Percentiles rank a stretch among this genome's conserved stretches.
These are phyloP conservation scores for Nevesoporus exiguus DNA, from an alignment of 768 basidiomycete genomes.

Conservation along the genomic window DNA sequence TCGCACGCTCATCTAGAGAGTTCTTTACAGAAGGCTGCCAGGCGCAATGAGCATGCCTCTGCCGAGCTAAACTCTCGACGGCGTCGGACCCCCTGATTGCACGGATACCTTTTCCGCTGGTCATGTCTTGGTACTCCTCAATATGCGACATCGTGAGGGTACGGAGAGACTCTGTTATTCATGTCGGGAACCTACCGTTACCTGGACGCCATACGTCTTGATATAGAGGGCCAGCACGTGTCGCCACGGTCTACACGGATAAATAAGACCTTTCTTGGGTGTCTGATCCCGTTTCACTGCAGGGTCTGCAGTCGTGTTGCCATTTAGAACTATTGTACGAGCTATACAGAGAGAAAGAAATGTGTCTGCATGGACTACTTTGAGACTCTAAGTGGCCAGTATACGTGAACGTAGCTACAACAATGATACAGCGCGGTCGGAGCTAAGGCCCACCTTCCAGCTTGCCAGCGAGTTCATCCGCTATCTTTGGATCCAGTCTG, in stretches of 20 bases:
- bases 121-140: background rate
- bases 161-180: background rate
- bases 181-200: too few species aligned
- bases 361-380: conserved; percentile 7
- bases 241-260: too few species aligned
- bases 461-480: conserved; percentile 20
- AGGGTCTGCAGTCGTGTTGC: background rate
- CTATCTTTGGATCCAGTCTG: conserved; percentile 17
- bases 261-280: too few species aligned
- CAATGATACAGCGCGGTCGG: background rate
- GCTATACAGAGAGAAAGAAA: background rate
- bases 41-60: background rate
- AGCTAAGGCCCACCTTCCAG: conserved; percentile 7
- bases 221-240: too few species aligned
- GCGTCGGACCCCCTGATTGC: background rate
- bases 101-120: background rate
- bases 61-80: background rate
- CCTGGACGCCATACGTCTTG: too few species aligned
- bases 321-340: background rate
- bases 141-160: background rate
- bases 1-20: background rate
- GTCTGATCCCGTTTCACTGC: background rate
- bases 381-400: background rate
- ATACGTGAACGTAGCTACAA: background rate
- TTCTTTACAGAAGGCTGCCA: background rate